A percentile compares a stretch with the other conserved stretches of the same genome.
phyloP scores from a whole-genome alignment of 2,329 filamentous ascomycete species.

The Orbilia oligospora region DNA sequence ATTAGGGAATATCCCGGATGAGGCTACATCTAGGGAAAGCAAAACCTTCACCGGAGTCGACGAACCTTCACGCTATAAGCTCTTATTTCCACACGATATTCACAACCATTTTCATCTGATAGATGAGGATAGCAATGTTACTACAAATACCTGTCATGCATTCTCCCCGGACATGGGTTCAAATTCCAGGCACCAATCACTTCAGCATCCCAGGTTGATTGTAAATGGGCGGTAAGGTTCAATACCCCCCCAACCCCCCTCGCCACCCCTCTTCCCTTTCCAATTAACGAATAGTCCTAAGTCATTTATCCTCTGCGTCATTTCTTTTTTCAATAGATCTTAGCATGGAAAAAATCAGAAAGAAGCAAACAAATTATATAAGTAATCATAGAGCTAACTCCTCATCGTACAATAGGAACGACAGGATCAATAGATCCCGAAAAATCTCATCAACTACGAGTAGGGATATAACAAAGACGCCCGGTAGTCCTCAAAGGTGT shows the following conservation, averaged over 20 bases:
- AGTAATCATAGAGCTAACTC: not conserved
- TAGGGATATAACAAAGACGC: slow-evolving; percentile 39
- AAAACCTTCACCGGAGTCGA: slow-evolving; percentile 10
- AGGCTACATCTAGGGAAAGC: slow-evolving; percentile 15
- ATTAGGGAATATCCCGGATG: slow-evolving; percentile 28
- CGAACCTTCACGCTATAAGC: slow-evolving; percentile 47
- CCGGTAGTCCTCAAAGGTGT: slow-evolving; percentile 54
- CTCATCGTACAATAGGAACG: slow-evolving; percentile 13
- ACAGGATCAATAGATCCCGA: slow-evolving; percentile 49
- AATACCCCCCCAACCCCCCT: not conserved
- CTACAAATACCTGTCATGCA: slow-evolving; percentile 11
- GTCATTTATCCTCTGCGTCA: not conserved
- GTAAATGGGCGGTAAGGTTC: slow-evolving; percentile 45
- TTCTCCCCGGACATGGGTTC: slow-evolving; percentile 20
- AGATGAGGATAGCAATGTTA: slow-evolving; percentile 30
- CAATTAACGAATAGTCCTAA: not conserved
- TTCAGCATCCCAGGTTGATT: slow-evolving; percentile 29
- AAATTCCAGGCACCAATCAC: slow-evolving; percentile 30
- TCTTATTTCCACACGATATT: slow-evolving; percentile 41
- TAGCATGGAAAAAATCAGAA: not conserved
- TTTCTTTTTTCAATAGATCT: not conserved
- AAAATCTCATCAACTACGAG: slow-evolving; percentile 39
- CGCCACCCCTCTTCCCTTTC: not conserved
- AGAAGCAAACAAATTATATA: not conserved
- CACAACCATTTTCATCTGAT: slow-evolving; percentile 28